These are phyloP conservation scores for Citrus sp. DNA, from an alignment of 345 rosid species.

Conservation along the genomic window DNA sequence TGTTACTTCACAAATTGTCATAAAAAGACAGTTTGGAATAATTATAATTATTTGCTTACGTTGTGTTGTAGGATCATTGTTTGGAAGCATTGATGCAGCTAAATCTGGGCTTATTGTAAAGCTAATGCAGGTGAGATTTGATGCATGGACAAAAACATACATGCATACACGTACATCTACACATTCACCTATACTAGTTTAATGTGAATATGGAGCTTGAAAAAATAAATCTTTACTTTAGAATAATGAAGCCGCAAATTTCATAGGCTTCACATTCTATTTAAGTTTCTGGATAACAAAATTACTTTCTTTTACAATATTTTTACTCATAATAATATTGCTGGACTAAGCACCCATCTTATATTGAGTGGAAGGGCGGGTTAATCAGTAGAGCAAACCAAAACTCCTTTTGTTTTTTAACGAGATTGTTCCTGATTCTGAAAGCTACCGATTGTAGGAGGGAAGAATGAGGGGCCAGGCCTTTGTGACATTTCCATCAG, in stretches of 20 bases:
- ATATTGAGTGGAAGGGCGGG: not conserved
- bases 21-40: slow-evolving; percentile 4
- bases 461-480: slow-evolving; percentile 99
- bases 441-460: slow-evolving; percentile 50
- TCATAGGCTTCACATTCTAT: not conserved
- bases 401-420: not conserved
- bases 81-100: slow-evolving; percentile 71
- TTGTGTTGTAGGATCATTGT: slow-evolving; percentile 70
- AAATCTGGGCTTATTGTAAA: slow-evolving; percentile 63
- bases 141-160: not conserved
- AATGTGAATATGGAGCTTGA: not conserved
- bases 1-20: not conserved
- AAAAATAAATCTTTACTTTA: not conserved
- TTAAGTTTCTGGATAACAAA: not conserved
- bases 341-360: not conserved
- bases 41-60: slow-evolving; percentile 4
- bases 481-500: slow-evolving; percentile 85
- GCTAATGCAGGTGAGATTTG: slow-evolving; percentile 75
- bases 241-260: not conserved
- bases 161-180: not conserved
- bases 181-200: not conserved
- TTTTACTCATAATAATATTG: not conserved
- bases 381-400: not conserved
- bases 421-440: not conserved
- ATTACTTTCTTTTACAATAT: not conserved